Evolutionary conservation across 352 stramenopile genomes (phyloP).

Genomic region (Globisporangium yorkense): DNA sequence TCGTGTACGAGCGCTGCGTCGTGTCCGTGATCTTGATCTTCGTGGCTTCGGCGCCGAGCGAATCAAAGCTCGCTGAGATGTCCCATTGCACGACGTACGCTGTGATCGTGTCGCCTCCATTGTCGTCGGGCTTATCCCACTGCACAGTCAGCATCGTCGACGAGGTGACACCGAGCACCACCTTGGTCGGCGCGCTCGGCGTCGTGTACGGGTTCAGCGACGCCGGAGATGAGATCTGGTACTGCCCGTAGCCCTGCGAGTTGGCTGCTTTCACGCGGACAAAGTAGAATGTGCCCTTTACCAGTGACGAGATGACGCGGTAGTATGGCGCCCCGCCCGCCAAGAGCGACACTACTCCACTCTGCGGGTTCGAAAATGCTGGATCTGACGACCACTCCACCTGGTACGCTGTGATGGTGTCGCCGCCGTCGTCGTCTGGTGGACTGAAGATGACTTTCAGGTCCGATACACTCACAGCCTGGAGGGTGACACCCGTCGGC

Average conservation of each 20-base stretch:
- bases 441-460: conserved; percentile 88
- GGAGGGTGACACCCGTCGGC: conserved; percentile 65
- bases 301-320: conserved; percentile 46
- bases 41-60: conserved; percentile 52
- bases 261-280: conserved; percentile 67
- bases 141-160: conserved; percentile 91
- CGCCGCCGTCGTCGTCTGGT: conserved; percentile 77
- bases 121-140: conserved; percentile 75
- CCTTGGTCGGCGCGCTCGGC: conserved; percentile 81
- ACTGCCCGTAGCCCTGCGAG: conserved; percentile 67
- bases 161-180: conserved; percentile 64
- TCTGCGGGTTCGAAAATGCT: conserved; percentile 58
- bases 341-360: conserved; percentile 39
- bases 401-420: conserved; percentile 87
- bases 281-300: conserved; percentile 67
- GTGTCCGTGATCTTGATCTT: conserved; percentile 52
- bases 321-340: conserved; percentile 52
- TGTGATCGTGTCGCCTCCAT: conserved; percentile 87
- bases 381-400: conserved; percentile 88
- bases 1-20: conserved; percentile 68
- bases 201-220: conserved; percentile 90
- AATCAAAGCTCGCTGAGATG: conserved; percentile 83
- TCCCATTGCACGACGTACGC: conserved; percentile 93
- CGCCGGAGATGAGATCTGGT: conserved; percentile 83
- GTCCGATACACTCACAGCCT: conserved; percentile 72